Evolutionary conservation across 768 basidiomycete species (phyloP).

Genomic region (Russula foetens): DNA sequence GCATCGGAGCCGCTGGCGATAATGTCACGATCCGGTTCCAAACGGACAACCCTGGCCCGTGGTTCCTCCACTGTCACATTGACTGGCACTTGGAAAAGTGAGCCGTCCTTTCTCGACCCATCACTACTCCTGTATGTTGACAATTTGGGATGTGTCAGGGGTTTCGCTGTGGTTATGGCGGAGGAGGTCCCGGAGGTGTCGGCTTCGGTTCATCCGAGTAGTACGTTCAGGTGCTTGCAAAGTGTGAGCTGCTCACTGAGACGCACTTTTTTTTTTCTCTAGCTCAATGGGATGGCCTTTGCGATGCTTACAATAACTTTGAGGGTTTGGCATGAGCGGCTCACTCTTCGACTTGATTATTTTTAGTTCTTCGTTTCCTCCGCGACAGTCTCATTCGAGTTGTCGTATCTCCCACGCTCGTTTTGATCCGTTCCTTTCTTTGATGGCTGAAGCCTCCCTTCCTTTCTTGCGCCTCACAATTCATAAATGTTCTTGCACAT

Average conservation of each 20-base stretch:
- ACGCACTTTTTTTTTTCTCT: not conserved
- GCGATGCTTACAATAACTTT: not conserved
- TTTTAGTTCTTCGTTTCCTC: no score
- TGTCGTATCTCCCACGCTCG: no score
- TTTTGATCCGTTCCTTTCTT: no score
- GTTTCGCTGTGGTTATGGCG: slow-evolving; percentile 7
- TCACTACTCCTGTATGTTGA: not conserved
- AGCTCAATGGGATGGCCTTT: slow-evolving; percentile 5
- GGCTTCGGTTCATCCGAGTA: not conserved
- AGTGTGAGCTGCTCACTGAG: not conserved
- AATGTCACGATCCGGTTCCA: slow-evolving; percentile 23
- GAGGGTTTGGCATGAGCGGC: no score
- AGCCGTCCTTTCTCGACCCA: not conserved
- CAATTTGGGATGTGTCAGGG: not conserved
- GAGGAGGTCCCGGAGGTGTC: slow-evolving; percentile 3
- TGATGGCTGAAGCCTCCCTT: no score
- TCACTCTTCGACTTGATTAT: no score
- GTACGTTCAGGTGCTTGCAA: not conserved
- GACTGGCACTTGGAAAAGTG: slow-evolving; percentile 22
- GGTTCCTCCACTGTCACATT: slow-evolving; percentile 27
- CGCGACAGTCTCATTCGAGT: no score
- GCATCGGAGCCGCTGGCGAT: slow-evolving; percentile 7
- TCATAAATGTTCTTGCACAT: no score
- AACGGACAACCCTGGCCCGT: slow-evolving; percentile 25
- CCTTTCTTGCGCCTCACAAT: no score